Evolutionary conservation across 306 rosid genomes (phyloP).

Genomic region (Senna siamea): DNA sequence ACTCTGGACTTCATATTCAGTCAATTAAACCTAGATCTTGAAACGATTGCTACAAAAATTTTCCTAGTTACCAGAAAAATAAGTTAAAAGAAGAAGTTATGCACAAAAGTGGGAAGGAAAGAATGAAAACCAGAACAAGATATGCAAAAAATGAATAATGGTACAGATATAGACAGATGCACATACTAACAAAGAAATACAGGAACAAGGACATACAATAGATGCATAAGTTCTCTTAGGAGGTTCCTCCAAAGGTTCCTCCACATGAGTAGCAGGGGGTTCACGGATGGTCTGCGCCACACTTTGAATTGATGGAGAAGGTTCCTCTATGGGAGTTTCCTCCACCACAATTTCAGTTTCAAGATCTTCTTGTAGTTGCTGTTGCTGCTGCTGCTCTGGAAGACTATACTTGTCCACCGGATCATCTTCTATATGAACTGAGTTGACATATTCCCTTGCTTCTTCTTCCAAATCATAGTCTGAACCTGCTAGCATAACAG

Average conservation of each 20-base stretch:
- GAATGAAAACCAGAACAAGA: background rate
- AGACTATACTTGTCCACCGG: slow-evolving; percentile 84
- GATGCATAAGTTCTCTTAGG: slow-evolving; percentile 88
- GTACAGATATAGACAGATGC: background rate
- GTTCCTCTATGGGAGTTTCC: slow-evolving; percentile 73
- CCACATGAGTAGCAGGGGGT: slow-evolving; percentile 51
- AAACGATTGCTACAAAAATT: background rate
- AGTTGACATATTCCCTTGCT: slow-evolving; percentile 69
- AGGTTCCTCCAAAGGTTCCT: slow-evolving; percentile 79
- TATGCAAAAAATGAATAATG: background rate
- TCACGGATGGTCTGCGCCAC: slow-evolving; percentile 55
- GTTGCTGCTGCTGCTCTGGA: slow-evolving; percentile 75
- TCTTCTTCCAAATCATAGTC: slow-evolving; percentile 87
- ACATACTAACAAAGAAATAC: background rate
- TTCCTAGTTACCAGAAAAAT: background rate
- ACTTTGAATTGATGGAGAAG: slow-evolving; percentile 49
- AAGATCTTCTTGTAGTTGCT: slow-evolving; percentile 48
- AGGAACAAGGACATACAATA: slow-evolving; percentile 61
- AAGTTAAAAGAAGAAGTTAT: background rate
- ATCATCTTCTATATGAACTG: slow-evolving; percentile 83
- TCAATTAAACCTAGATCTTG: no score
- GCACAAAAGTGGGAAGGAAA: background rate
- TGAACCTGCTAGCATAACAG: slow-evolving; percentile 51
- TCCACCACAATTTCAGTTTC: slow-evolving; percentile 81
- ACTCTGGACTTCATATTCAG: no score